Percentiles rank a stretch among this genome's conserved stretches.
phyloP scores from a whole-genome alignment of 257 asterid genomes.

The Fraxinus quadrangulata region DNA sequence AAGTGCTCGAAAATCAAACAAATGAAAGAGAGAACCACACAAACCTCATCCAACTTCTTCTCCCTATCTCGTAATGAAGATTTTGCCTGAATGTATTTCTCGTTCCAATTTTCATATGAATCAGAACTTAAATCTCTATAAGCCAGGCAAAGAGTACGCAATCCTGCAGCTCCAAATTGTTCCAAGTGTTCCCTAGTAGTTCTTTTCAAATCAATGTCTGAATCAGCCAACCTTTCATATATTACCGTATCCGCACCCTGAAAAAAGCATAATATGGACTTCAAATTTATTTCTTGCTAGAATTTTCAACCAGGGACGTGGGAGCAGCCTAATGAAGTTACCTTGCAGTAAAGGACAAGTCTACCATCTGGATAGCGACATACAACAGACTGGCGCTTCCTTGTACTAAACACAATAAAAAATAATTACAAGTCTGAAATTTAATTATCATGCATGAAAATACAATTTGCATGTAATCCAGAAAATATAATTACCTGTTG shows the following conservation, averaged over 20 bases:
- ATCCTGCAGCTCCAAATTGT: constrained; percentile 95
- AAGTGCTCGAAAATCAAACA: not conserved
- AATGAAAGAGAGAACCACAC: constrained; percentile 21
- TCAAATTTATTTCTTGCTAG: constrained; percentile 24
- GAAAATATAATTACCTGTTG: constrained; percentile 65
- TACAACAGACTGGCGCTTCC: constrained; percentile 99
- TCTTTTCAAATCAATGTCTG: constrained; percentile 73
- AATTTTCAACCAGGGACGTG: constrained; percentile 22
- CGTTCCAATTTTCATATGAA: constrained; percentile 88
- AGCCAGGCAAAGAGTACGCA: constrained; percentile 98
- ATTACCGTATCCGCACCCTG: constrained; percentile 99
- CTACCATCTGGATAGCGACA: constrained; percentile 98
- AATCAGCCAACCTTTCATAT: constrained; percentile 74
- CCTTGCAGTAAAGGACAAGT: constrained; percentile 99
- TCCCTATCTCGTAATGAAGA: constrained; percentile 95
- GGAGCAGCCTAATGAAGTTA: constrained; percentile 30
- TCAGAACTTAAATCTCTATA: constrained; percentile 72
- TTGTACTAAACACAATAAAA: constrained; percentile 59
- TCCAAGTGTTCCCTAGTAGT: constrained; percentile 89
- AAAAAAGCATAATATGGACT: constrained; percentile 24
- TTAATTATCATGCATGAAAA: constrained; percentile 20
- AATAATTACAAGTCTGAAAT: constrained; percentile 28
- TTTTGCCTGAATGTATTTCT: constrained; percentile 93
- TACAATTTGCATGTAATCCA: constrained; percentile 23
- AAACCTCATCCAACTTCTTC: constrained; percentile 96